Evolutionary conservation across 1,284 basidiomycete genomes (phyloP), one percentile per base, ranked within the genome.

Genomic region (Neolentinus lepideus): DNA sequence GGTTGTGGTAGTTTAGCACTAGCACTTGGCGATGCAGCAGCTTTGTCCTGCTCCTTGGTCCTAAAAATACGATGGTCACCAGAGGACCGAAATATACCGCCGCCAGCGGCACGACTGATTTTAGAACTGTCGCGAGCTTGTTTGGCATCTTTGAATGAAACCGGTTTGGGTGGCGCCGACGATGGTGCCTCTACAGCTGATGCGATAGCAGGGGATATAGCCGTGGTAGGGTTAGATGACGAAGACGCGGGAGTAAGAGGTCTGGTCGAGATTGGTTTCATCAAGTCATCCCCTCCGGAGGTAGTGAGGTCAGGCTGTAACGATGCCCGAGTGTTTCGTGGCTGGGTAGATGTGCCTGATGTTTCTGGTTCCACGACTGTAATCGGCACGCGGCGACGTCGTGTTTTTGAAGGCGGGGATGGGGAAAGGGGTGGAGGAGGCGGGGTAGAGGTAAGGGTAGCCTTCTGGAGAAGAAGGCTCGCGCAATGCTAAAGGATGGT

Each of bases 341-440:
- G 35, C 11, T 26, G 19, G 1, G 54, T 46, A 2, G 56, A 19
- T 14, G 53, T 31, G 14, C 62, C 22, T 22, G 19, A 59, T 43
- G 38, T 64, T 16, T n/a, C 61, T 35, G 61, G 62, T 36, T 88
- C 85, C 1, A 89, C 68, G 31, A 90, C 83, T 27, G 75, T 75
- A 52, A 90, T 90, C 0, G 88, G 88, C 10, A 90, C 75, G 21
- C 88, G 79, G 43, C 87, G 76, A 27, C 85, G 73, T 59, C 69
- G 73, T 1, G 66, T 64, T n/a, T 57, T 59, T 1, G 56, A 51
- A 2, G 38, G 46, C 16, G 58, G 16, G 4, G 59, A 36, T 29
- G 61, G 53, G n/a, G 58, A 43, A 55, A 58, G 29, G 27, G 57
- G 29, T 24, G 60, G 45, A 14, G 64, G 27, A 50, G 16, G 12